Percentiles rank a stretch among this genome's conserved stretches.
These are phyloP conservation scores for Botrytis fabae DNA, from an alignment of 2,329 filamentous ascomycete species.

Conservation along the genomic window DNA sequence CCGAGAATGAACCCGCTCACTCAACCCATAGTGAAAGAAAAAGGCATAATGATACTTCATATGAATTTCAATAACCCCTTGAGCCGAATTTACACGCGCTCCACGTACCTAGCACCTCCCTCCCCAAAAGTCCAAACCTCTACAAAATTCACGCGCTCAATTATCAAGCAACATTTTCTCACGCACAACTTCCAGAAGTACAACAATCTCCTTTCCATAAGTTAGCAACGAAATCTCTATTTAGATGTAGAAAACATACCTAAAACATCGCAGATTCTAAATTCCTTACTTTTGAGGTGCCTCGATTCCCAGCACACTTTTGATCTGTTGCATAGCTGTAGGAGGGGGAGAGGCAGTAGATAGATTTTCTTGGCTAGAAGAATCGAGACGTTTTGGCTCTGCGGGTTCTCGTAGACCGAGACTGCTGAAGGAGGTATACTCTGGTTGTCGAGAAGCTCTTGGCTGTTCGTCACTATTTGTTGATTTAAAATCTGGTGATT, in stretches of 20 bases:
- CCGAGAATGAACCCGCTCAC: not conserved
- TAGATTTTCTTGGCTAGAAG: not conserved
- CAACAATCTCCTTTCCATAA: not conserved
- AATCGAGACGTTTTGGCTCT: not conserved
- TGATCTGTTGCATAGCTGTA: not conserved
- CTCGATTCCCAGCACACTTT: not conserved
- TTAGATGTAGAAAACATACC: not conserved
- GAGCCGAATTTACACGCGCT: not conserved
- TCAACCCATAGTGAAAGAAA: not conserved
- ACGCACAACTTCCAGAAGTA: not conserved
- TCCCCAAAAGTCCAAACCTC: not conserved
- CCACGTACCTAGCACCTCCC: not conserved
- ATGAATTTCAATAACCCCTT: not conserved
- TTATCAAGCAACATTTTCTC: not conserved
- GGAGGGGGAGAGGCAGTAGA: not conserved
- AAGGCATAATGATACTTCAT: not conserved
- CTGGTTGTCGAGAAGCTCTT: not conserved
- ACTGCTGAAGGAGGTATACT: slow-evolving; percentile 9
- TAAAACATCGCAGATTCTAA: not conserved
- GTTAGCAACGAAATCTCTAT: not conserved
- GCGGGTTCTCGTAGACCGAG: not conserved
- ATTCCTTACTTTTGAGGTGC: slow-evolving; percentile 2
- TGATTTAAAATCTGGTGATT: not conserved
- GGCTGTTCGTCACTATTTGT: not conserved
- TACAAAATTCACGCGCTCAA: not conserved